A percentile compares a stretch with the other conserved stretches of the same genome.
These are phyloP conservation scores for Thymus quinquecostatus DNA, from an alignment of 257 asterid species.

Conservation along the genomic window DNA sequence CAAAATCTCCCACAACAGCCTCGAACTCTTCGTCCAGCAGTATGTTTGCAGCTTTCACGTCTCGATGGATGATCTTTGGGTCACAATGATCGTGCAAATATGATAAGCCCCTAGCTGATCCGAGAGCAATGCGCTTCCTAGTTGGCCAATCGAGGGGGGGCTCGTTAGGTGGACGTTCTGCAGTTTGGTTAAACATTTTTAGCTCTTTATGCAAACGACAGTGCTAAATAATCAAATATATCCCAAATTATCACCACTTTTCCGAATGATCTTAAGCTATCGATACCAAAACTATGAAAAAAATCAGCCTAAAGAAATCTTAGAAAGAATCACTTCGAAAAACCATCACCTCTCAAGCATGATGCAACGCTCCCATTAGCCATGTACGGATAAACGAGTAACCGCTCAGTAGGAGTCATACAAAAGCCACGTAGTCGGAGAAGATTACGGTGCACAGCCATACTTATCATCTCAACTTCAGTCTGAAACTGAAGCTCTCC, in stretches of 20 bases:
- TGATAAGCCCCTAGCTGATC: constrained; percentile 61
- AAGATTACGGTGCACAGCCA: constrained; percentile 66
- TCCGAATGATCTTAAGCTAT: too few relatives aligned
- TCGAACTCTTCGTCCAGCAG: constrained; percentile 58
- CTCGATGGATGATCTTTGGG: constrained; percentile 59
- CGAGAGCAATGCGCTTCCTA: constrained; percentile 56
- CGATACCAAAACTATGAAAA: too few relatives aligned
- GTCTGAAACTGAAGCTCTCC: constrained; percentile 65
- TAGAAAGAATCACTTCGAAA: neutral
- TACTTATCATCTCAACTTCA: constrained; percentile 58
- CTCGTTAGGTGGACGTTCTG: constrained; percentile 57
- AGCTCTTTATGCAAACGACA: constrained; percentile 8
- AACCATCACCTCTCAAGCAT: constrained; percentile 50
- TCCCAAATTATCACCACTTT: too few relatives aligned
- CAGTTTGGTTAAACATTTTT: constrained; percentile 15
- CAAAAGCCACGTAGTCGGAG: constrained; percentile 61
- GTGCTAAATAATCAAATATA: neutral
- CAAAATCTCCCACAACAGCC: constrained; percentile 65
- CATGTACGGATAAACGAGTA: constrained; percentile 65
- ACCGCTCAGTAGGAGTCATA: constrained; percentile 62
- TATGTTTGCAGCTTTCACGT: constrained; percentile 64
- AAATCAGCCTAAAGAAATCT: too few relatives aligned
- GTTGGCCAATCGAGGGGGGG: constrained; percentile 59
- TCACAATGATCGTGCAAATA: constrained; percentile 63
- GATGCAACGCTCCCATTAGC: constrained; percentile 68